phyloP scores from a whole-genome alignment of 768 basidiomycete genomes.

The Calocybe indica region DNA sequence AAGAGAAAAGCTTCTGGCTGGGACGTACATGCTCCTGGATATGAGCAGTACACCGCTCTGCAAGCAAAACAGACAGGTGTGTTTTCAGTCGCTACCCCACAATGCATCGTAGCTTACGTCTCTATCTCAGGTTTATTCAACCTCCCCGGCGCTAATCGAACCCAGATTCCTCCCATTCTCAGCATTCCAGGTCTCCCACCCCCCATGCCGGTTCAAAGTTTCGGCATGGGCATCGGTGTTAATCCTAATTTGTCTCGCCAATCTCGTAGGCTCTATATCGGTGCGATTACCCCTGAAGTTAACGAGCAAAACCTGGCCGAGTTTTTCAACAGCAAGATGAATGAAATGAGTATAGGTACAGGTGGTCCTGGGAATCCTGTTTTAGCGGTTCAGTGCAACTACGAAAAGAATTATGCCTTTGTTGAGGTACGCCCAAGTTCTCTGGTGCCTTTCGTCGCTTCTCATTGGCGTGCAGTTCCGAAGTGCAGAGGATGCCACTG shows the following conservation, averaged over 20 bases:
- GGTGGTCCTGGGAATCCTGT: slow-evolving; percentile 86
- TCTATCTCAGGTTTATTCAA: slow-evolving; percentile 78
- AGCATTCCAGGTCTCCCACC: slow-evolving; percentile 78
- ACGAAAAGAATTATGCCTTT: slow-evolving; percentile 98
- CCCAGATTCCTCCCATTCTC: slow-evolving; percentile 78
- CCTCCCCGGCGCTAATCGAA: slow-evolving; percentile 90
- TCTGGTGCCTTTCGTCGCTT: not conserved
- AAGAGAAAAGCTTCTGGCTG: slow-evolving; percentile 89
- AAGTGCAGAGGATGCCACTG: slow-evolving; percentile 92
- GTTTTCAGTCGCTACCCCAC: slow-evolving; percentile 11
- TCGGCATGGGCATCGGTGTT: slow-evolving; percentile 81
- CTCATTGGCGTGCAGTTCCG: slow-evolving; percentile 67
- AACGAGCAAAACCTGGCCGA: slow-evolving; percentile 89
- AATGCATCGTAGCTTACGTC: slow-evolving; percentile 5
- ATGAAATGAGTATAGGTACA: slow-evolving; percentile 83
- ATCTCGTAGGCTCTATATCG: slow-evolving; percentile 92
- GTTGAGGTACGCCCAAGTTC: slow-evolving; percentile 65
- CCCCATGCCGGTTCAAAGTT: slow-evolving; percentile 77
- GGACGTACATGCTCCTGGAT: slow-evolving; percentile 95
- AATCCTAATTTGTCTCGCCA: slow-evolving; percentile 91
- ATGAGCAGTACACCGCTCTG: slow-evolving; percentile 90
- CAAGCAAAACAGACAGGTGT: slow-evolving; percentile 98
- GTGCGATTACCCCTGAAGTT: slow-evolving; percentile 91
- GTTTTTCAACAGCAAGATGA: slow-evolving; percentile 97
- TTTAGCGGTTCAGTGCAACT: slow-evolving; percentile 91